These are phyloP conservation scores for Albatrellus sp. DNA, from an alignment of 1,284 basidiomycete species.

Conservation along the genomic window DNA sequence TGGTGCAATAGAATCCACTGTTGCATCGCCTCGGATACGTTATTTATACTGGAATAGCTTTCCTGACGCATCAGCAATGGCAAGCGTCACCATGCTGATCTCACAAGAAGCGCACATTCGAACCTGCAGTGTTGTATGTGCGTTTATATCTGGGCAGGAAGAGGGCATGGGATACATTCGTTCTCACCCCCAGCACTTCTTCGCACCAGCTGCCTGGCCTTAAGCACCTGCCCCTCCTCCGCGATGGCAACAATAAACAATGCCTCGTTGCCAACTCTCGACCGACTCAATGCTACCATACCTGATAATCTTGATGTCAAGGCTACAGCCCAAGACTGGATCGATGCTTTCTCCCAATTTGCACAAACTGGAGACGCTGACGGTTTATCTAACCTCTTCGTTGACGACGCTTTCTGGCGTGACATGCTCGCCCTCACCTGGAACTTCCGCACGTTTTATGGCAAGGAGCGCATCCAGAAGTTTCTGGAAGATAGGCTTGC, in stretches of 20 bases:
- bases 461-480: conserved; percentile 24
- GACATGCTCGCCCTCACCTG: conserved; percentile 53
- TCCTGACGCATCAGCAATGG: too few relatives aligned
- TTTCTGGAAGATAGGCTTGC: conserved; percentile 37
- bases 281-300: conserved; percentile 24
- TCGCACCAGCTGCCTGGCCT: too few relatives aligned
- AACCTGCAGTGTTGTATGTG: too few relatives aligned
- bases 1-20: too few relatives aligned
- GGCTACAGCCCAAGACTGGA: conserved; percentile 31
- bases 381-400: conserved; percentile 25
- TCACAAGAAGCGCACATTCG: too few relatives aligned
- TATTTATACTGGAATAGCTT: too few relatives aligned
- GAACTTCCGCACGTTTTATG: conserved; percentile 53
- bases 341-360: conserved; percentile 26
- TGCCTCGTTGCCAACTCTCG: conserved; percentile 30
- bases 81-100: too few relatives aligned
- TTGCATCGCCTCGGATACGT: too few relatives aligned
- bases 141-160: too few relatives aligned
- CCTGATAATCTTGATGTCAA: conserved; percentile 24
- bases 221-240: too few relatives aligned
- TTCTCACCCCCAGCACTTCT: too few relatives aligned
- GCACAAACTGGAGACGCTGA: conserved; percentile 23
- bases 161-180: too few relatives aligned
- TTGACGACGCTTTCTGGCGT: conserved; percentile 39
- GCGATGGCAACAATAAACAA: background rate